Evolutionary conservation across 805 yeast species (phyloP).

Genomic region (Diddensiella transvaalensis): DNA sequence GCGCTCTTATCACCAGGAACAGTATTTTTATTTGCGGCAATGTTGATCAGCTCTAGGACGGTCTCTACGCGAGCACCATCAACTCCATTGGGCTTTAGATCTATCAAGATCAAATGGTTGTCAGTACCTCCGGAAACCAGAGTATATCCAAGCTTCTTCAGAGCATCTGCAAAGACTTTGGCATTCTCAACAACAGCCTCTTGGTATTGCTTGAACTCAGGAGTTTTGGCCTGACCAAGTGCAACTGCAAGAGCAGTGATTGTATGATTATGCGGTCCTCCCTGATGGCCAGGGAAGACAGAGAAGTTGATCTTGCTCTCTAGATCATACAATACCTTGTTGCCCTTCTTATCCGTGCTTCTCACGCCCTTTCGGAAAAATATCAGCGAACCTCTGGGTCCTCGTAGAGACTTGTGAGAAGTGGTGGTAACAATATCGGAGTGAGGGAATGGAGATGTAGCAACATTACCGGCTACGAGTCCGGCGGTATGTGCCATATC

Average conservation of each 20-base stretch:
- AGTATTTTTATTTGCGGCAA: conserved; percentile 94
- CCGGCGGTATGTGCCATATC: conserved; percentile 99
- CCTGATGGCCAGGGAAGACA: conserved; percentile 99
- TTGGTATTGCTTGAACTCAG: conserved; percentile 87
- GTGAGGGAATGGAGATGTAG: conserved; percentile 86
- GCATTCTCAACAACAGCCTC: conserved; percentile 79
- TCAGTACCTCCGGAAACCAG: conserved; percentile 94
- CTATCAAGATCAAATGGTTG: conserved; percentile 85
- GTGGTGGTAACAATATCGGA: conserved; percentile 98
- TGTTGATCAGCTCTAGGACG: conserved; percentile 81
- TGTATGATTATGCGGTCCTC: conserved; percentile 99
- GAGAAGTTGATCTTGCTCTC: conserved; percentile 92
- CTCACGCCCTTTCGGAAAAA: conserved; percentile 94
- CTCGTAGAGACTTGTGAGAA: conserved; percentile 95
- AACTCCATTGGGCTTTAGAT: conserved; percentile 70
- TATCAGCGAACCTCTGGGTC: conserved; percentile 98
- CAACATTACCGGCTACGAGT: conserved; percentile 89
- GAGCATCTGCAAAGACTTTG: conserved; percentile 64
- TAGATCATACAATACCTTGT: conserved; percentile 78
- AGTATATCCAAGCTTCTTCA: conserved; percentile 61
- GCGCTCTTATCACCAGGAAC: conserved; percentile 97
- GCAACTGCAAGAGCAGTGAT: conserved; percentile 96
- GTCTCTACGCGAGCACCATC: conserved; percentile 97
- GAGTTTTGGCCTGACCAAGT: conserved; percentile 82
- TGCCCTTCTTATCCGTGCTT: conserved; percentile 75